phyloP scores from a whole-genome alignment of 23 red algal genomes.

The Pyropia yezoensis region DNA sequence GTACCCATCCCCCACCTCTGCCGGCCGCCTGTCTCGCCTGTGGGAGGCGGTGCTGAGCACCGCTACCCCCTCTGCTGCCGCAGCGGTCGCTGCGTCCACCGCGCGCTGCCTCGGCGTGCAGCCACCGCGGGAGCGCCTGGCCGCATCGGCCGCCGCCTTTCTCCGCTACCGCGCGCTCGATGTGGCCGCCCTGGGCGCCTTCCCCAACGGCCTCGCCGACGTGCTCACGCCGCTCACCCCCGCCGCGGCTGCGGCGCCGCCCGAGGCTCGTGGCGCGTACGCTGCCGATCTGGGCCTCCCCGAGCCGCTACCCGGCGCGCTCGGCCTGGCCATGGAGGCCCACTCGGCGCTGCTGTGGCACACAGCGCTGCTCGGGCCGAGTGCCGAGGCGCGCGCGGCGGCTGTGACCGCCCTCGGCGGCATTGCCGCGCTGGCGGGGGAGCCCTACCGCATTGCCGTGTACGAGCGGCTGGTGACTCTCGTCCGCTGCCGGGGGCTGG shows the following conservation, averaged over 20 bases:
- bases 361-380: constrained; percentile 49
- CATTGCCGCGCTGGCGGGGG: constrained; percentile 58
- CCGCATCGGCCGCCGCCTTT: constrained; percentile 54
- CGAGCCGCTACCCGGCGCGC: constrained; percentile 49
- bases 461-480: constrained; percentile 65
- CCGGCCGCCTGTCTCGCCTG: constrained; percentile 36
- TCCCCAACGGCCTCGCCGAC: no score
- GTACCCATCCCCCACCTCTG: constrained; percentile 45
- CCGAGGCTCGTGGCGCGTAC: no score
- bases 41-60: constrained; percentile 63
- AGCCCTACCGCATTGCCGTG: constrained; percentile 56
- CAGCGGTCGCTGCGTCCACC: constrained; percentile 36
- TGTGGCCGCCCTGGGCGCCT: constrained; percentile 28
- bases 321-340: constrained; percentile 66
- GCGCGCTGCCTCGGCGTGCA: constrained; percentile 24
- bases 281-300: constrained; percentile 24
- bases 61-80: constrained; percentile 9
- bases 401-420: constrained; percentile 57
- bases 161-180: constrained; percentile 54
- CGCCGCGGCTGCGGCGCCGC: no score
- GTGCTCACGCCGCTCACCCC: no score
- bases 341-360: constrained; percentile 68
- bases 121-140: constrained; percentile 47
- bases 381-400: constrained; percentile 45
- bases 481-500: constrained; percentile 44